A percentile compares a stretch with the other conserved stretches of the same genome.
Evolutionary conservation across 805 yeast species (phyloP).

Genomic region (Lipomyces mesembrius): DNA sequence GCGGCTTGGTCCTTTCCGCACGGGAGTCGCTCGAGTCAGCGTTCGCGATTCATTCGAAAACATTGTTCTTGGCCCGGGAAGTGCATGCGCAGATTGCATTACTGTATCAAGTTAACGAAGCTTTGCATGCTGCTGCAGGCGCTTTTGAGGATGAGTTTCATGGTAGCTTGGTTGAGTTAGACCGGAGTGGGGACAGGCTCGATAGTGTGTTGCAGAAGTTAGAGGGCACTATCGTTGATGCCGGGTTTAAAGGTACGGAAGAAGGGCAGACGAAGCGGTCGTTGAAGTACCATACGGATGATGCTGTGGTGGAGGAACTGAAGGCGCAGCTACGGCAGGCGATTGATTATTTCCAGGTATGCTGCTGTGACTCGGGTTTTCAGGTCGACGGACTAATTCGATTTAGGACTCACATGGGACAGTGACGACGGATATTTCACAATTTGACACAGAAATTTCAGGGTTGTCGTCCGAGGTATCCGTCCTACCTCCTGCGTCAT

Average conservation of each 20-base stretch:
- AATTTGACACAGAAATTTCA: constrained; percentile 44
- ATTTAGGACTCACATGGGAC: constrained; percentile 13
- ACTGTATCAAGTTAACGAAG: constrained; percentile 45
- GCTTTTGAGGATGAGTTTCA: constrained; percentile 41
- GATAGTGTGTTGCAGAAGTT: constrained; percentile 46
- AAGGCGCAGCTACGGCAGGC: constrained; percentile 43
- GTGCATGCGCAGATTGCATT: constrained; percentile 54
- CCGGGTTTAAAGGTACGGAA: constrained; percentile 40
- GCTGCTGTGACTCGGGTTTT: neutral
- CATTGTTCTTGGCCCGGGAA: constrained; percentile 54
- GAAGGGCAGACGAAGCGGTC: constrained; percentile 29
- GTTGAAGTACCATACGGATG: constrained; percentile 57
- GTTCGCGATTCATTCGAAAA: constrained; percentile 51
- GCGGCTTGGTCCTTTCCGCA: constrained; percentile 48
- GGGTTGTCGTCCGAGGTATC: constrained; percentile 43
- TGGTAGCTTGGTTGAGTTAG: constrained; percentile 45
- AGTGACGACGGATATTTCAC: constrained; percentile 40
- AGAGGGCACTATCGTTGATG: constrained; percentile 48
- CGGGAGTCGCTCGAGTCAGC: constrained; percentile 49
- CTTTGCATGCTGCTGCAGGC: constrained; percentile 34
- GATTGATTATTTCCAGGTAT: constrained; percentile 44
- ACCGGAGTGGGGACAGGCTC: constrained; percentile 45
- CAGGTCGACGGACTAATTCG: neutral
- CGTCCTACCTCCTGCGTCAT: neutral
- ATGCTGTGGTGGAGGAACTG: constrained; percentile 46